A percentile compares a stretch with the other conserved stretches of the same genome.
Evolutionary conservation across 805 yeast genomes (phyloP).

Genomic region (Lachancea meyersii): DNA sequence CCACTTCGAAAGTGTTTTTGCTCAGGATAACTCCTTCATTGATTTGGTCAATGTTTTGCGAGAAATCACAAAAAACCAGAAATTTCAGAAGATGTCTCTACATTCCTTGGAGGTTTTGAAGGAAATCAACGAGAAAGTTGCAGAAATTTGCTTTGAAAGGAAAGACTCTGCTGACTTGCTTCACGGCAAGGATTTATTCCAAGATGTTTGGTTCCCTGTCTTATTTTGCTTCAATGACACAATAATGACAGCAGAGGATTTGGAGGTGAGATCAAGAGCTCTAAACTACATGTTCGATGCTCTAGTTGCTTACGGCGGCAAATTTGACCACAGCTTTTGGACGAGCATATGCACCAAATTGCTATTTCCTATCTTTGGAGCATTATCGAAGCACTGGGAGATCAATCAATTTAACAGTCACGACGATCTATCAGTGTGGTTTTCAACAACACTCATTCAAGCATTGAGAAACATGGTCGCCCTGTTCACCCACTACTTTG

Average conservation of each 20-base stretch:
- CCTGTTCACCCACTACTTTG: constrained; percentile 76
- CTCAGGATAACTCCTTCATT: constrained; percentile 57
- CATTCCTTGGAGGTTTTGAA: constrained; percentile 73
- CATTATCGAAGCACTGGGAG: constrained; percentile 70
- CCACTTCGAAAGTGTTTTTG: constrained; percentile 54
- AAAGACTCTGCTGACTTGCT: constrained; percentile 16
- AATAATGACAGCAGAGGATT: constrained; percentile 87
- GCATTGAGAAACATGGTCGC: constrained; percentile 86
- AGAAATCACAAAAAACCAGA: constrained; percentile 75
- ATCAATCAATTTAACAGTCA: constrained; percentile 58
- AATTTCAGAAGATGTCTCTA: constrained; percentile 72
- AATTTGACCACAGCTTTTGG: constrained; percentile 77
- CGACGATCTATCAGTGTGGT: constrained; percentile 91
- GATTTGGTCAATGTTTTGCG: constrained; percentile 71
- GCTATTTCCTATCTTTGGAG: constrained; percentile 84
- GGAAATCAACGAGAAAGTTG: constrained; percentile 52
- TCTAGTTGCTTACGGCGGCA: constrained; percentile 69
- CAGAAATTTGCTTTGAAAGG: constrained; percentile 36
- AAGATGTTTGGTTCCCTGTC: constrained; percentile 80
- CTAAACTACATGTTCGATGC: constrained; percentile 76
- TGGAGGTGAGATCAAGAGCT: constrained; percentile 89
- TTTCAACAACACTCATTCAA: constrained; percentile 92
- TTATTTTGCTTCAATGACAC: constrained; percentile 78
- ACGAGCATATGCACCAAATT: constrained; percentile 67
- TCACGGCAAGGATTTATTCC: constrained; percentile 40